phyloP scores from a whole-genome alignment of 495 filamentous ascomycete genomes.

The Haplographium delicatum region DNA sequence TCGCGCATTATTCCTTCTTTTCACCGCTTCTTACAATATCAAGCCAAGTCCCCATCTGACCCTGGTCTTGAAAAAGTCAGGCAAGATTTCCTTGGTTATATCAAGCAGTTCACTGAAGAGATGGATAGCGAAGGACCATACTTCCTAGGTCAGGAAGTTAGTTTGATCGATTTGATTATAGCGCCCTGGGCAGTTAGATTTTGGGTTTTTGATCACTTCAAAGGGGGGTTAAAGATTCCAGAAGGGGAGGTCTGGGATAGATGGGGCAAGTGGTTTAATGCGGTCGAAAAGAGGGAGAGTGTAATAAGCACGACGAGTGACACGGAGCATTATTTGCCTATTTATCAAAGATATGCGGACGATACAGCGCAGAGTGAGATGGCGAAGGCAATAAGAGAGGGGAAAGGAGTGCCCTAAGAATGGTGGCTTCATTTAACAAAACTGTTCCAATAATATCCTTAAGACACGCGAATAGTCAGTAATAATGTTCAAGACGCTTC shows the following conservation, averaged over 20 bases:
- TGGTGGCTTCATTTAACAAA: no score
- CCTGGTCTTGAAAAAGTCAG: conserved; percentile 25
- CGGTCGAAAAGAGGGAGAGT: conserved; percentile 49
- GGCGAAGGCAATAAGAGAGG: conserved; percentile 60
- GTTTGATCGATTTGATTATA: conserved; percentile 57
- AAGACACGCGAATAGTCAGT: no score
- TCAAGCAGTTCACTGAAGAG: conserved; percentile 52
- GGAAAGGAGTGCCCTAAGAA: conserved; percentile 53
- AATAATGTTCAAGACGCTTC: no score
- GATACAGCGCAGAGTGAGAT: conserved; percentile 66
- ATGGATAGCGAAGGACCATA: conserved; percentile 56
- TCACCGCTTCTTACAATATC: conserved; percentile 60
- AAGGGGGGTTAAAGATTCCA: conserved; percentile 58
- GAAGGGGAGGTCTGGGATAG: conserved; percentile 50
- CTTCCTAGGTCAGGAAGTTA: conserved; percentile 53
- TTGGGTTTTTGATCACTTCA: conserved; percentile 68
- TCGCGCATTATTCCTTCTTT: conserved; percentile 59
- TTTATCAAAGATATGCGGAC: conserved; percentile 67
- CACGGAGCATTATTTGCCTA: conserved; percentile 53
- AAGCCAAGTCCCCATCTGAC: conserved; percentile 43
- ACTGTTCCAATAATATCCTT: no score
- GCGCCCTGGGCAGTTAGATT: conserved; percentile 64
- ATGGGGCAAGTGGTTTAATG: conserved; percentile 57
- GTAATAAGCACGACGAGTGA: conserved; percentile 58
- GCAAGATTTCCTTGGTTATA: conserved; percentile 41